Evolutionary conservation across 169 alveolate genomes (phyloP), one percentile per base, ranked within the genome.

Genomic region (Plasmodium coatneyi): DNA sequence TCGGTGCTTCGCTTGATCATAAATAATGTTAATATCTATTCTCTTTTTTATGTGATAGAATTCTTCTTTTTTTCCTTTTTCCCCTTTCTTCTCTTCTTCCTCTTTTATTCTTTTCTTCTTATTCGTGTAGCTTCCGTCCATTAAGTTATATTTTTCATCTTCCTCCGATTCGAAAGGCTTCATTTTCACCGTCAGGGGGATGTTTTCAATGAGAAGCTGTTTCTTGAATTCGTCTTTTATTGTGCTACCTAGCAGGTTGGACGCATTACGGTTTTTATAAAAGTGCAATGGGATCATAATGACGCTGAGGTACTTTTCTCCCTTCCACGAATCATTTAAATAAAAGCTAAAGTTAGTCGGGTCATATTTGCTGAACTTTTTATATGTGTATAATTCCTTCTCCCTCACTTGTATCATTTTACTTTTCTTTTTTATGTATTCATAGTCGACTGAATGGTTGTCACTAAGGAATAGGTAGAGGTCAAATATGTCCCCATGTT

Each of bases 31-130:
- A 28, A 95, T 92, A 92, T 95, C 94, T 14, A 95, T 95, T 76
- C 95, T 92, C 74, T 92, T 93, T 72, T 95, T 95, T 82, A 95
- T 92, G 74, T 95, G 95, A 84, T 92, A 93, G 4, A 92, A 80
- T 76, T 87, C 87, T 79, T 92, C 87, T 70, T 83, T 78, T 22
- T 52, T 39, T 14, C 34, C 52, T 41, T 82, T 71, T 36, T 66
- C 71, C 10, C 83, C 52, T 7, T 41, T 22, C 80, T n/a, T 41
- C 10, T 81, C 39, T 14, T 54, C 80, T 22, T 81, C 12, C 36
- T 81, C 84, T 76, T 78, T 19, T 32, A 36, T n/a, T 52, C 71
- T 70, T 39, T 30, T 82, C n/a, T 82, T 80, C 9, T 25, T 66
- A 30, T 60, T 70, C 4, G 25, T 36, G 16, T 39, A 66, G 14